These are phyloP conservation scores for Zopfia rhizophila DNA, from an alignment of 2,329 filamentous ascomycete species.

Conservation along the genomic window DNA sequence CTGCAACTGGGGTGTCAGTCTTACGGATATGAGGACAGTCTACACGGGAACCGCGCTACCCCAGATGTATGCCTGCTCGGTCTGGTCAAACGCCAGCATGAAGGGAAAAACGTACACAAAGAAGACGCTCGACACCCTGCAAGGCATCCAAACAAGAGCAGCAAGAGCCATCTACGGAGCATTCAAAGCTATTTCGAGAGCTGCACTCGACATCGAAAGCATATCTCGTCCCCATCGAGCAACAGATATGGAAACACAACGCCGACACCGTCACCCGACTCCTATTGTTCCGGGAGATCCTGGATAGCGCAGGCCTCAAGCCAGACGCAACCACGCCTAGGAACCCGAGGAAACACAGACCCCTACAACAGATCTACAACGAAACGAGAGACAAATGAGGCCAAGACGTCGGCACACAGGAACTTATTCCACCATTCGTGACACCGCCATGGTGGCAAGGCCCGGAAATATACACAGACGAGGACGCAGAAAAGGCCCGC, in stretches of 20 bases:
- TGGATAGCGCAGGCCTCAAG: slow-evolving; percentile 18
- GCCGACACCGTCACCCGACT: slow-evolving; percentile 21
- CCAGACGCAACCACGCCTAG: slow-evolving; percentile 3
- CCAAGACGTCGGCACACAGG: slow-evolving; percentile 17
- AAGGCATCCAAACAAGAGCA: slow-evolving; percentile 32
- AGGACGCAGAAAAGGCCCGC: slow-evolving; percentile 19
- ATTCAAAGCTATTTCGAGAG: slow-evolving; percentile 33
- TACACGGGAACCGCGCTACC: slow-evolving; percentile 41
- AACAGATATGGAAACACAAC: slow-evolving; percentile 29
- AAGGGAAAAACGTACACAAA: slow-evolving; percentile 26
- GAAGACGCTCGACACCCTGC: slow-evolving; percentile 23
- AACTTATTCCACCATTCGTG: slow-evolving; percentile 26
- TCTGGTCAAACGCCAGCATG: slow-evolving; percentile 30
- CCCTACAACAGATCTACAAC: slow-evolving; percentile 23
- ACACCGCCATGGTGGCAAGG: slow-evolving; percentile 22
- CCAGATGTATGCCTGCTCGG: slow-evolving; percentile 41
- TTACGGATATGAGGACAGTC: slow-evolving; percentile 29
- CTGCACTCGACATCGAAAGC: slow-evolving; percentile 31
- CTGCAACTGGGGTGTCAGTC: slow-evolving; percentile 30
- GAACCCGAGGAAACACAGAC: slow-evolving; percentile 13
- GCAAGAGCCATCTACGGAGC: slow-evolving; percentile 31
- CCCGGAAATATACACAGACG: slow-evolving; percentile 25
- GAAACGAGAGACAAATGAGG: slow-evolving; percentile 15
- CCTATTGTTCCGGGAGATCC: slow-evolving; percentile 16
- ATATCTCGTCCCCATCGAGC: slow-evolving; percentile 23